Evolutionary conservation across 768 basidiomycete species (phyloP).

Genomic region (Russula abietina): DNA sequence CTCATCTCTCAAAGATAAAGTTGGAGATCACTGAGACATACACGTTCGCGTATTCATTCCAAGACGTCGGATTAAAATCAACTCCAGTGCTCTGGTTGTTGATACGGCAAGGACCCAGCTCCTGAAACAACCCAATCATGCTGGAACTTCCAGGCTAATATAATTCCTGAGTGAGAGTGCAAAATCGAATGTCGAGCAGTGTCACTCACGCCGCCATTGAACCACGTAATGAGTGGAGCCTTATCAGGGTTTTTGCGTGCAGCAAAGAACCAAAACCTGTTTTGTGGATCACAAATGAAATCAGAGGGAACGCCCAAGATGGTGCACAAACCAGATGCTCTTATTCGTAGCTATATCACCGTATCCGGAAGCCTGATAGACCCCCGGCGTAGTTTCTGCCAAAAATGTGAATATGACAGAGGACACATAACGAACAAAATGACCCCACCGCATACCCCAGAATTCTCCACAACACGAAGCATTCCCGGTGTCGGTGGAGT

Average conservation of each 20-base stretch:
- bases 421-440: background rate
- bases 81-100: slow-evolving; percentile 54
- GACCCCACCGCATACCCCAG: slow-evolving; percentile 48
- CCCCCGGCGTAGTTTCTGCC: slow-evolving; percentile 51
- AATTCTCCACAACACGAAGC: slow-evolving; percentile 53
- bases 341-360: slow-evolving; percentile 49
- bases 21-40: slow-evolving; percentile 5
- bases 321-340: slow-evolving; percentile 47
- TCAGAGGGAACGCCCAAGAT: too few species aligned
- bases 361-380: slow-evolving; percentile 59
- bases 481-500: slow-evolving; percentile 37
- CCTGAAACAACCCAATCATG: slow-evolving; percentile 79
- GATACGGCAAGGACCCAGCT: slow-evolving; percentile 87
- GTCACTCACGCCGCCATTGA: slow-evolving; percentile 46
- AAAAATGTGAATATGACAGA: background rate
- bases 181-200: background rate
- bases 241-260: slow-evolving; percentile 53
- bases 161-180: background rate
- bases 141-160: slow-evolving; percentile 36
- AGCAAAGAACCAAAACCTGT: slow-evolving; percentile 66
- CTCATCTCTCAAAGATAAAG: background rate
- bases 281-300: background rate
- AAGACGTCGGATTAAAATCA: slow-evolving; percentile 49
- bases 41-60: slow-evolving; percentile 54
- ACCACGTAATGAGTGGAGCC: slow-evolving; percentile 61